Percentiles rank a stretch among this genome's conserved stretches.
These are phyloP conservation scores for Clarireedia monteithiana DNA, from an alignment of 2,329 filamentous ascomycete genomes.

Conservation along the genomic window DNA sequence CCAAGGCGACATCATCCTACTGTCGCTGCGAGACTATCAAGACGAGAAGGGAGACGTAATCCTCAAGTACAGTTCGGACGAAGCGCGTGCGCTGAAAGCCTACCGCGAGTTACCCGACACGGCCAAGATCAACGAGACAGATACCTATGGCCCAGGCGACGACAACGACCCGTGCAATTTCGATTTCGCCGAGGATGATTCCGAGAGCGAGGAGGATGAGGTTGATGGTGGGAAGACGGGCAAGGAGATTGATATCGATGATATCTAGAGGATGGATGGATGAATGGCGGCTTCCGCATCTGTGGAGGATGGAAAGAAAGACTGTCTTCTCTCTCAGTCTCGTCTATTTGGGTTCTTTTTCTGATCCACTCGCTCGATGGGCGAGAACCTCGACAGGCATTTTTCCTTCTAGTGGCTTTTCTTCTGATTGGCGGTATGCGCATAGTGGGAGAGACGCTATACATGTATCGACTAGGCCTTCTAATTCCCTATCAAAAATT, in stretches of 20 bases:
- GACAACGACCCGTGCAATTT: slow-evolving; percentile 87
- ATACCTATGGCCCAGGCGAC: slow-evolving; percentile 85
- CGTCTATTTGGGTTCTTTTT: slow-evolving; percentile 16
- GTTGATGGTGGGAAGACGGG: slow-evolving; percentile 38
- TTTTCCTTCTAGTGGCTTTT: slow-evolving; percentile 22
- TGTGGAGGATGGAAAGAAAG: slow-evolving; percentile 30
- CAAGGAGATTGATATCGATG: slow-evolving; percentile 90
- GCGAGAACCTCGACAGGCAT: slow-evolving; percentile 31
- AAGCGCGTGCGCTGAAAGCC: slow-evolving; percentile 89
- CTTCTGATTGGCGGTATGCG: slow-evolving; percentile 23
- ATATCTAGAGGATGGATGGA: slow-evolving; percentile 56
- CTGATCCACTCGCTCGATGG: slow-evolving; percentile 15
- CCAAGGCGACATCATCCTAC: slow-evolving; percentile 88
- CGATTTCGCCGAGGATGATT: slow-evolving; percentile 94
- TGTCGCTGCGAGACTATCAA: slow-evolving; percentile 86
- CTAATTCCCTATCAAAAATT: slow-evolving; percentile 10
- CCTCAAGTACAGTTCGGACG: slow-evolving; percentile 92
- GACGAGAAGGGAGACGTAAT: slow-evolving; percentile 91
- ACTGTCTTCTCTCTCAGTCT: slow-evolving; percentile 61
- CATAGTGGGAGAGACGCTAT: slow-evolving; percentile 45
- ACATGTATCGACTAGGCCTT: slow-evolving; percentile 19
- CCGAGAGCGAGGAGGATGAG: slow-evolving; percentile 48
- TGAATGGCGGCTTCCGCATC: not conserved
- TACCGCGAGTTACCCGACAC: slow-evolving; percentile 96
- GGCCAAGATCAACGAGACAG: slow-evolving; percentile 99